These are phyloP conservation scores for Lyophyllum atratum DNA, from an alignment of 768 basidiomycete genomes.

Conservation along the genomic window DNA sequence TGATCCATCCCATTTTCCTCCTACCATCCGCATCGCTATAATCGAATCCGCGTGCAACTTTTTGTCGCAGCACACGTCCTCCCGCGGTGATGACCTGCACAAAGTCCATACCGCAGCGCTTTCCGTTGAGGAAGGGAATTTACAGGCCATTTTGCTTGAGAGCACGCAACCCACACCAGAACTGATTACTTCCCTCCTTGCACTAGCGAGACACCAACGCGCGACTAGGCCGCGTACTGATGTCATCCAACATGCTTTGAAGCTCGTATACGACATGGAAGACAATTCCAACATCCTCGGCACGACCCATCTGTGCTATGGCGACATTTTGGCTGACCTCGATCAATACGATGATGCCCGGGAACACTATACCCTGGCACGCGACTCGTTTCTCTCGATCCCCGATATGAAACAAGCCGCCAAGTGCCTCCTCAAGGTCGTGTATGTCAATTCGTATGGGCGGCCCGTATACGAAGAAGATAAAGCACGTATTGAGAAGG, in stretches of 20 bases:
- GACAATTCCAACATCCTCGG: not conserved
- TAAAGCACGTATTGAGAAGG: not conserved
- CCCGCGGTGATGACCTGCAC: constrained; percentile 8
- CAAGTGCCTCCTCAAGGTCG: not conserved
- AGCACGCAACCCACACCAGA: not conserved
- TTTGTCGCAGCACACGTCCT: constrained; percentile 11
- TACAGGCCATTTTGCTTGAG: not conserved
- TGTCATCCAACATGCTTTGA: not conserved
- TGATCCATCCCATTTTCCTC: constrained; percentile 8
- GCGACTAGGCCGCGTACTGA: not conserved
- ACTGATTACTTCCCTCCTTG: not conserved
- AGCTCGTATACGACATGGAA: not conserved
- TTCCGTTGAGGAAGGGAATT: not conserved
- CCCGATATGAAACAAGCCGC: not conserved
- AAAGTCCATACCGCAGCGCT: not conserved
- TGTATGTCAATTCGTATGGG: no score
- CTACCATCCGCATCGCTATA: constrained; percentile 4
- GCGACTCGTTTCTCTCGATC: not conserved
- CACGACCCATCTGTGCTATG: not conserved
- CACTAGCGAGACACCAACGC: not conserved
- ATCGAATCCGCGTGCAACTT: constrained; percentile 13
- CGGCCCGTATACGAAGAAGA: not conserved
- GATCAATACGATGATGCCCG: not conserved
- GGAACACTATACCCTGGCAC: not conserved
- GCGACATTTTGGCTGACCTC: not conserved